Base-by-base conservation (phyloP, 139 green algal species). In the Spirogloea muscicola region DNA sequence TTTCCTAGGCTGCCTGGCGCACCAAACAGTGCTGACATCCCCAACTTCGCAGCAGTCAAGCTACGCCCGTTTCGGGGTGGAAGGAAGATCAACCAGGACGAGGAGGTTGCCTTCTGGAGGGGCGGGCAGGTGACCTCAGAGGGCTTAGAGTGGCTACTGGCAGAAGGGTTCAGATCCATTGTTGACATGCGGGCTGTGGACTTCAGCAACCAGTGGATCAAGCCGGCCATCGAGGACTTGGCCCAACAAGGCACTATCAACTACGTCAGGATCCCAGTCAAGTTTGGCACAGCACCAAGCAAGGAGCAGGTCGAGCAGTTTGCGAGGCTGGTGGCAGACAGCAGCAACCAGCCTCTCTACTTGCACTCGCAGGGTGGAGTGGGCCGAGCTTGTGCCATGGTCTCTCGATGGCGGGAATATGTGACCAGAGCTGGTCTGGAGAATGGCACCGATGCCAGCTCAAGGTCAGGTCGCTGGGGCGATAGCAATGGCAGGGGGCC, bases 41-140 rank as follows among this genome's bases (percentile, higher is more conserved):
- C 70, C 33, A 79, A 79, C 64, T 78, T 79, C 75, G 52, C 68
- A 21, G 57, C 29, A 31, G 68, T 76, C 5, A 62, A 40, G 63
- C 48, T 68, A 58, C 43, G 27, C 29, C 59, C 59, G 13, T 68
- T 68, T 37, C 41, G 59, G 27, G 9, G 33, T 51, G 59, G 59
- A 31, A 29, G 59, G 34, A 57, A 38, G 5, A 51, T 68, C 18
- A 36, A 68, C 42, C 18, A 29, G 10, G 43, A 68, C 29, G 59
- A 38, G 29, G 59, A 68, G 7, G 16, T 68, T 29, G 58, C 34
- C 21, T 81, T 81, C 58, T 81, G 73, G 64, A 33, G 62, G 18
- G 66, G 73, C 31, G 73, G 73, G 10, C 66, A 78, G 44, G 33
- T 62, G 9, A 74, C 64, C 3, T 25, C 69, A 25, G 65, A 81